Evolutionary conservation across 2,329 filamentous ascomycete species (phyloP).

Genomic region (Thielaviopsis musarum): DNA sequence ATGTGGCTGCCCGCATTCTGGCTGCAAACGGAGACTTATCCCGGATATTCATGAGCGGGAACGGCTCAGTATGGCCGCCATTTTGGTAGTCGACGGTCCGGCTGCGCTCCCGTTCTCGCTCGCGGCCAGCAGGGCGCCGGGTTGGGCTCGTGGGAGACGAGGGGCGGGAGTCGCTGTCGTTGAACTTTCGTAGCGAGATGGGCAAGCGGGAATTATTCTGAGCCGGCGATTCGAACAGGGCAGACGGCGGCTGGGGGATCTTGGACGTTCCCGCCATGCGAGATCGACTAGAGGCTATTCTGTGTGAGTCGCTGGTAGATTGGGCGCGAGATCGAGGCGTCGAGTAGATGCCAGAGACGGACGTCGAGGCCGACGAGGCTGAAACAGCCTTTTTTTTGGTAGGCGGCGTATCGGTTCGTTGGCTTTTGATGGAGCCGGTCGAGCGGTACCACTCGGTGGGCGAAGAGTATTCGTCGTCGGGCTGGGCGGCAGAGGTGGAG

Average conservation of each 20-base stretch:
- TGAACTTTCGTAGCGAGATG: slow-evolving; percentile 28
- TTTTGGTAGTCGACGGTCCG: not conserved
- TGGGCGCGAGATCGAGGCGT: slow-evolving; percentile 7
- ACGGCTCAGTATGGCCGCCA: not conserved
- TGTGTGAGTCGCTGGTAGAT: slow-evolving; percentile 7
- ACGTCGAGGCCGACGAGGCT: not conserved
- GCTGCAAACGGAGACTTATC: slow-evolving; percentile 16
- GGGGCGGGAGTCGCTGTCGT: not conserved
- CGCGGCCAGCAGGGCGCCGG: not conserved
- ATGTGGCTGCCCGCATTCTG: slow-evolving; percentile 25
- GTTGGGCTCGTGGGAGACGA: slow-evolving; percentile 2
- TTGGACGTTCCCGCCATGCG: slow-evolving; percentile 4
- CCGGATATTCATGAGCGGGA: not conserved
- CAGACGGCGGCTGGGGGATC: not conserved
- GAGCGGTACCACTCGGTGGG: slow-evolving; percentile 49
- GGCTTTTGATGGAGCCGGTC: slow-evolving; percentile 15
- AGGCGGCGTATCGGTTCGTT: not conserved
- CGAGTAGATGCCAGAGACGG: not conserved
- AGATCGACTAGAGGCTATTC: slow-evolving; percentile 10
- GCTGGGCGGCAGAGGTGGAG: slow-evolving; percentile 28
- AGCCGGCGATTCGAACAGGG: not conserved
- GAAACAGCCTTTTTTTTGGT: not conserved
- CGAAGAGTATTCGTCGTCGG: slow-evolving; percentile 41
- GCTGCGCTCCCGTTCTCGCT: not conserved
- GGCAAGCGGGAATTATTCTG: slow-evolving; percentile 19